Conservation (phyloP, 2,329 filamentous ascomycete species). For the Hyphodiscus sp. region DNA sequence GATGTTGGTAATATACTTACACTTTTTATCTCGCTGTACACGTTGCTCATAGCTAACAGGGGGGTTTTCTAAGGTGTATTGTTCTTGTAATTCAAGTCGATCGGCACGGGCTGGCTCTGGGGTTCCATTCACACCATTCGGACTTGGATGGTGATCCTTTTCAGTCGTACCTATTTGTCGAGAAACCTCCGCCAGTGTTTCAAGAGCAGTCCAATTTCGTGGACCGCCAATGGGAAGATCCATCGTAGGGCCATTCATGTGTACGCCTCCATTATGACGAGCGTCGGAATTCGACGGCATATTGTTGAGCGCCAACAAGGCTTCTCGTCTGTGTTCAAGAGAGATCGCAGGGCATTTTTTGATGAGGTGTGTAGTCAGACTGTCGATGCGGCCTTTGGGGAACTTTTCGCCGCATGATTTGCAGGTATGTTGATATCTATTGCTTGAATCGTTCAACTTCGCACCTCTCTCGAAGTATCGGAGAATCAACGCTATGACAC, state of each 20-base stretch:
- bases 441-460: conserved; percentile 84
- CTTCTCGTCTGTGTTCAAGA: conserved; percentile 67
- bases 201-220: conserved; percentile 70
- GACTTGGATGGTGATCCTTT: conserved; percentile 47
- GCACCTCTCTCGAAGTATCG: conserved; percentile 83
- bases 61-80: conserved; percentile 52
- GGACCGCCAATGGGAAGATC: conserved; percentile 39
- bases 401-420: conserved; percentile 84
- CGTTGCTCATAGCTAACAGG: conserved; percentile 43
- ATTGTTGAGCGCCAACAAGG: conserved; percentile 65
- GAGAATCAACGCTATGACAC: conserved; percentile 53
- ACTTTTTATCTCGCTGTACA: conserved; percentile 32
- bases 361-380: conserved; percentile 71
- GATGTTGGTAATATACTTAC: conserved; percentile 28
- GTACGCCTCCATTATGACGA: conserved; percentile 30
- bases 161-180: conserved; percentile 66
- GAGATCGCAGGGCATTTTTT: conserved; percentile 81
- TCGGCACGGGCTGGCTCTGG: conserved; percentile 20
- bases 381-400: conserved; percentile 82
- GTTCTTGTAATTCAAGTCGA: conserved; percentile 49
- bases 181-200: conserved; percentile 83
- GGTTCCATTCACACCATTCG: conserved; percentile 36
- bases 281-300: conserved; percentile 43
- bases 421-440: conserved; percentile 87
- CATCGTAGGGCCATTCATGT: conserved; percentile 31